A percentile compares a stretch with the other conserved stretches of the same genome.
These are phyloP conservation scores for Pythium aphanidermatum DNA, from an alignment of 352 stramenopile species.

Conservation along the genomic window DNA sequence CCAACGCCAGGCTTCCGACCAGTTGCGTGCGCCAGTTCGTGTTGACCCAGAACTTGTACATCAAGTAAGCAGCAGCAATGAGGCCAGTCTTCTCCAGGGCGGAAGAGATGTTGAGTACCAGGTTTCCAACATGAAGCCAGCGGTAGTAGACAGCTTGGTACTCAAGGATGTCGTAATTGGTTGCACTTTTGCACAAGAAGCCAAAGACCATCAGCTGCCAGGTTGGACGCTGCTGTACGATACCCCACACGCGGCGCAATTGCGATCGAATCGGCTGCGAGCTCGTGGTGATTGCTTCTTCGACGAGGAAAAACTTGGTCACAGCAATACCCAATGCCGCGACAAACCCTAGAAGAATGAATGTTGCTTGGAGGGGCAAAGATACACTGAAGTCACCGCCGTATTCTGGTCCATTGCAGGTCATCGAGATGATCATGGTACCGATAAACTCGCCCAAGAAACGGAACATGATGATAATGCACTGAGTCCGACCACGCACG, in stretches of 20 bases:
- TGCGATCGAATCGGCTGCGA: slow-evolving; percentile 1
- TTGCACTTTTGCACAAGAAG: slow-evolving; percentile 5
- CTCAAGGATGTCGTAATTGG: neutral
- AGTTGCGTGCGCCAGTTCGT: slow-evolving; percentile 15
- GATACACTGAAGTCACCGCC: slow-evolving; percentile 8
- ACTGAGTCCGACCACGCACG: slow-evolving; percentile 6
- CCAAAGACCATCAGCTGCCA: slow-evolving; percentile 14
- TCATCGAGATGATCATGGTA: neutral
- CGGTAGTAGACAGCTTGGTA: neutral
- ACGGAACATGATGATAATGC: slow-evolving; percentile 6
- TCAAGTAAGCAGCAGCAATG: neutral
- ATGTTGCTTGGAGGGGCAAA: slow-evolving; percentile 2
- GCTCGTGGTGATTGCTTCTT: slow-evolving; percentile 1
- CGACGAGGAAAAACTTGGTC: slow-evolving; percentile 6
- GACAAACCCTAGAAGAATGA: slow-evolving; percentile 3
- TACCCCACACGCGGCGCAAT: slow-evolving; percentile 4
- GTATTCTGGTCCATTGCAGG: slow-evolving; percentile 7
- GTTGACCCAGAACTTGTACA: slow-evolving; percentile 9
- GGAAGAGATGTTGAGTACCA: slow-evolving; percentile 3
- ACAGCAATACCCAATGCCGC: slow-evolving; percentile 4
- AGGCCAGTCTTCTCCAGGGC: neutral
- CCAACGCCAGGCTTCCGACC: neutral
- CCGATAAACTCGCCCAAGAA: slow-evolving; percentile 10
- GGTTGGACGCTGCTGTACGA: slow-evolving; percentile 8
- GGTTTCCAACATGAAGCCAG: neutral